phyloP scores from a whole-genome alignment of 257 asterid genomes.

The Nicotiana obtusifolia region DNA sequence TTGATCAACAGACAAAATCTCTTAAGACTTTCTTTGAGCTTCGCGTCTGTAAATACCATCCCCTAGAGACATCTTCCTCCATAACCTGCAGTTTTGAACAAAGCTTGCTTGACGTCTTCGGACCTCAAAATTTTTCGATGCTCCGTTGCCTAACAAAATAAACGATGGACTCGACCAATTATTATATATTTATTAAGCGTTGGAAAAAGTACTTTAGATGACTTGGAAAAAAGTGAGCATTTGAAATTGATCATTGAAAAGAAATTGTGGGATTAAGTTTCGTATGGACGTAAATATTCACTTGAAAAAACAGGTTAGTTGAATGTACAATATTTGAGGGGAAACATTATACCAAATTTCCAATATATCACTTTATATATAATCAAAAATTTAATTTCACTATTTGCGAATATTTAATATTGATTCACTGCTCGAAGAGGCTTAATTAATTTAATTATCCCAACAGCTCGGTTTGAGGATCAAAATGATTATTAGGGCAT shows the following conservation, averaged over 20 bases:
- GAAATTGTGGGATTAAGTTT: not conserved
- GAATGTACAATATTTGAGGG: not conserved
- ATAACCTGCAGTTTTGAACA: slow-evolving; percentile 65
- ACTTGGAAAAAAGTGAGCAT: not conserved
- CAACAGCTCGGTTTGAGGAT: too few relatives aligned
- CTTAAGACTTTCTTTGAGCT: not conserved
- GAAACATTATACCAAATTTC: too few relatives aligned
- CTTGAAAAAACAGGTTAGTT: not conserved
- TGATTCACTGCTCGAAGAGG: not conserved
- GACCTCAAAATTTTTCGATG: slow-evolving; percentile 33
- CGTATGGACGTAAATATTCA: not conserved
- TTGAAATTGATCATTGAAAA: not conserved
- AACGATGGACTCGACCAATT: not conserved
- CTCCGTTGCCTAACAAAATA: slow-evolving; percentile 33
- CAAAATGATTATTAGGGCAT: not conserved
- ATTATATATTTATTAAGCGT: not conserved
- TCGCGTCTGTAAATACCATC: not conserved
- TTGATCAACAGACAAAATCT: not conserved
- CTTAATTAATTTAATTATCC: too few relatives aligned
- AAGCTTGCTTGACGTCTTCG: slow-evolving; percentile 61
- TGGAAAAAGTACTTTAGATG: not conserved
- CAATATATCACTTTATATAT: not conserved
- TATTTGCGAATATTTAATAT: not conserved
- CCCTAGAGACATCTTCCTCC: slow-evolving; percentile 67
- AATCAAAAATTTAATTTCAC: not conserved